phyloP scores from a whole-genome alignment of 306 rosid species.

The Rosa chinensis region DNA sequence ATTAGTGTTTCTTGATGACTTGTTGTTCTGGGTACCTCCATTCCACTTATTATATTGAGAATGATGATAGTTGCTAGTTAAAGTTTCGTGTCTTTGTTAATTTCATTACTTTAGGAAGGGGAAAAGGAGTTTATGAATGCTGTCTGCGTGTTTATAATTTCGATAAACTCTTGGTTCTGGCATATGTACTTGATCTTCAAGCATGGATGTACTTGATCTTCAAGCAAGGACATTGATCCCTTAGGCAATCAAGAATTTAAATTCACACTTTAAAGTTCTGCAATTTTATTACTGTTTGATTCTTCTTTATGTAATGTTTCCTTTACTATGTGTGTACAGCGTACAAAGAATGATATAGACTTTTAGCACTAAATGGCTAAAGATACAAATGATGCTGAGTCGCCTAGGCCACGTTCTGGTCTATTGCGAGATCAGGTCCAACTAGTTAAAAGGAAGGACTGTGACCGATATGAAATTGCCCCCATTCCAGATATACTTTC shows the following conservation, averaged over 20 bases:
- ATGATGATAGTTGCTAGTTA: background rate
- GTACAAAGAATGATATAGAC: background rate
- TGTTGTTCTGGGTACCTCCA: constrained; percentile 5
- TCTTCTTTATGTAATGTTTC: background rate
- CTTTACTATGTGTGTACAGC: constrained; percentile 31
- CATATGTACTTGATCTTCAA: background rate
- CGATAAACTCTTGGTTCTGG: background rate
- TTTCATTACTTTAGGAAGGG: background rate
- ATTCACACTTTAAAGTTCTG: background rate
- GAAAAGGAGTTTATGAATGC: background rate
- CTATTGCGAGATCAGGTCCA: constrained; percentile 89
- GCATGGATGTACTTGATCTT: background rate
- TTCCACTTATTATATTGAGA: background rate
- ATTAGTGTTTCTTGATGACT: background rate
- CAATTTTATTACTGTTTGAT: background rate
- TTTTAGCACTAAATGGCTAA: constrained; percentile 54
- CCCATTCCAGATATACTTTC: constrained; percentile 75
- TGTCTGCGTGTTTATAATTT: background rate
- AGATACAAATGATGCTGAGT: constrained; percentile 57
- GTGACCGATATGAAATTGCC: constrained; percentile 75
- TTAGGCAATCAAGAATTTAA: background rate
- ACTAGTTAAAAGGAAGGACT: constrained; percentile 68
- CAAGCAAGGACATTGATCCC: background rate
- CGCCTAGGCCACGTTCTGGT: constrained; percentile 69
- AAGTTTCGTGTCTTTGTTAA: background rate